Base-by-base conservation (phyloP, 768 basidiomycete species). In the Podaxis sp. region DNA sequence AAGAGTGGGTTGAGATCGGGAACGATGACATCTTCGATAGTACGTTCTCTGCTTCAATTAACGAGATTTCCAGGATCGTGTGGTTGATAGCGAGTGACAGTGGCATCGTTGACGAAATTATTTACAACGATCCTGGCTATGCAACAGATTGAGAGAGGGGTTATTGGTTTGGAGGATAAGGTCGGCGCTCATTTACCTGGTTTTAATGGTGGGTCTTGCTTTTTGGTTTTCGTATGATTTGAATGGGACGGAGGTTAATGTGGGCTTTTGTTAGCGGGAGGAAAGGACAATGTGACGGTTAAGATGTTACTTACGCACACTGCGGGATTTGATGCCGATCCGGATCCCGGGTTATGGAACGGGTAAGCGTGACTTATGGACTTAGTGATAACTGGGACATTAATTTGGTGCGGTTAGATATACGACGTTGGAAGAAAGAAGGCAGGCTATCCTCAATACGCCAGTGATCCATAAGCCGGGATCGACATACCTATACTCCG, bases 51-150 rank as follows among this genome's bases (percentile, higher is more conserved):
- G 11, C 3, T 36, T 44, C 41, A 20, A 44, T 41, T 24, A 28
- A 22, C 20, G 44, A n/a, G 20, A n/a, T 46, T 5, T 26, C 8
- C 3, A 3, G 26, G 49, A 22, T 12, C 12, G 26, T 11, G 20
- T 4, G 22, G 7, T 24, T 12, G 12, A 13, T 20, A 12, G 49
- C 26, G 22, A 20, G n/a, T 24, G 26, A 20, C 40, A 73, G 72
- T 73, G 72, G 72, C 72, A 2, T 73, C 72, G n/a, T 62, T 73
- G 49, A 72, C 72, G 37, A 73, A 73, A 56, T 58, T 73, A 66
- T 72, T 73, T 55, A 72, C 71, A 3, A 67, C 71, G 33, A 70
- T 73, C 33, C 65, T 66, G 1, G 69, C 68, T 4, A 56, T 73
- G 60, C 71, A 73, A 40, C 72, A 73, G 59, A 60, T 73, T 37